Conservation (phyloP, 805 yeast genomes). For the Saturnispora serradocipensis region DNA sequence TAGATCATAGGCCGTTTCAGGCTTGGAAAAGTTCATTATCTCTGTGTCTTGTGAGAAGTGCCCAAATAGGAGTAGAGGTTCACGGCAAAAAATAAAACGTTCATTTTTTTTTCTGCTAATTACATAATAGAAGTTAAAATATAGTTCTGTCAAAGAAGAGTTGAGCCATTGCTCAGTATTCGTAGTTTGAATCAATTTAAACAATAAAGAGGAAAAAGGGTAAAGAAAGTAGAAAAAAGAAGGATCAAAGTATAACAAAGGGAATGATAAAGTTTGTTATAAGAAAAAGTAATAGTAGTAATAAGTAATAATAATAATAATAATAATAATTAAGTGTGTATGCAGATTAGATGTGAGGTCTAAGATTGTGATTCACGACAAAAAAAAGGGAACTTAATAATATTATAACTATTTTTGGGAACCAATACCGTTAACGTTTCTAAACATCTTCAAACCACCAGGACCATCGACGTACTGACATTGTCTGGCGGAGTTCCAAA, state of each 20-base stretch:
- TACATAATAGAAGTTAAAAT: neutral
- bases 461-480: slow-evolving; percentile 73
- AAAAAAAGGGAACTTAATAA: neutral
- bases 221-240: neutral
- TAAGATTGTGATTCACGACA: neutral
- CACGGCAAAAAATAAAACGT: neutral
- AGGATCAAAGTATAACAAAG: neutral
- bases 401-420: neutral
- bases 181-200: neutral
- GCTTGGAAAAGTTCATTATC: slow-evolving; percentile 73
- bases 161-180: neutral
- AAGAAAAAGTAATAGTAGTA: slow-evolving; percentile 14
- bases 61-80: neutral
- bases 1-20: slow-evolving; percentile 72
- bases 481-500: slow-evolving; percentile 53
- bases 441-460: slow-evolving; percentile 62
- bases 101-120: neutral
- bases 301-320: slow-evolving; percentile 5
- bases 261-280: neutral
- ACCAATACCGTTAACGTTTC: slow-evolving; percentile 62
- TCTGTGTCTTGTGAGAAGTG: neutral
- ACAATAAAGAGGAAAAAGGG: neutral
- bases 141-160: neutral
- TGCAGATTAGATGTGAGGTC: neutral
- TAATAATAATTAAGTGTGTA: neutral